Evolutionary conservation across 768 basidiomycete genomes (phyloP).

Genomic region (Filobasidium floriforme): DNA sequence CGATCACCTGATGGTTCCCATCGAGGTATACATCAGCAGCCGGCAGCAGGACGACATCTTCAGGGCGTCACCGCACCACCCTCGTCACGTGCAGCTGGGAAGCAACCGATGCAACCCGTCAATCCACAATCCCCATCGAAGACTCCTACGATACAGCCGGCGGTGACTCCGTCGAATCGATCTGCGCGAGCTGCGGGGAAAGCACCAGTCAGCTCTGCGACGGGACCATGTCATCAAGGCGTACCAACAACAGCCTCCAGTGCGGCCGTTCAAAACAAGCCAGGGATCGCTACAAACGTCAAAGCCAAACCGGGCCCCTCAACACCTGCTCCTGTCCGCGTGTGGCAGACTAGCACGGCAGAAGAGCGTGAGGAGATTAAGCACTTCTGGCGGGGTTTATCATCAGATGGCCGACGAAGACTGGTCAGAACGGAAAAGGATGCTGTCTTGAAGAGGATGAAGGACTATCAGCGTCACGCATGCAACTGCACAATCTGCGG

Average conservation of each 20-base stretch:
- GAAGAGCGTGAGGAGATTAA: conserved; percentile 97
- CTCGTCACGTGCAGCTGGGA: conserved; percentile 79
- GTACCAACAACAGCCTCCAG: conserved; percentile 45
- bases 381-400: conserved; percentile 92
- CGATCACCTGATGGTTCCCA: no score
- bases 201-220: conserved; percentile 40
- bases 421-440: conserved; percentile 98
- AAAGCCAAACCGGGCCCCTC: conserved; percentile 37
- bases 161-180: conserved; percentile 31
- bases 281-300: conserved; percentile 19
- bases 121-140: conserved; percentile 24
- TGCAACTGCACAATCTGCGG: conserved; percentile 96
- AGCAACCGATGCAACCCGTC: conserved; percentile 67
- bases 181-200: conserved; percentile 46
- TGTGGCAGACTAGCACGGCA: conserved; percentile 84
- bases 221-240: background rate
- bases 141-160: conserved; percentile 12
- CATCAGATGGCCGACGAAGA: conserved; percentile 78
- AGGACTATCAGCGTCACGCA: conserved; percentile 95
- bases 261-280: conserved; percentile 50
- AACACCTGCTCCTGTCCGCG: conserved; percentile 52
- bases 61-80: conserved; percentile 33
- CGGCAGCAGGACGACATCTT: background rate
- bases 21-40: background rate
- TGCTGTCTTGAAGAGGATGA: conserved; percentile 96